Conservation (phyloP, 139 green algal species). For the Coccomyxa sp. region DNA sequence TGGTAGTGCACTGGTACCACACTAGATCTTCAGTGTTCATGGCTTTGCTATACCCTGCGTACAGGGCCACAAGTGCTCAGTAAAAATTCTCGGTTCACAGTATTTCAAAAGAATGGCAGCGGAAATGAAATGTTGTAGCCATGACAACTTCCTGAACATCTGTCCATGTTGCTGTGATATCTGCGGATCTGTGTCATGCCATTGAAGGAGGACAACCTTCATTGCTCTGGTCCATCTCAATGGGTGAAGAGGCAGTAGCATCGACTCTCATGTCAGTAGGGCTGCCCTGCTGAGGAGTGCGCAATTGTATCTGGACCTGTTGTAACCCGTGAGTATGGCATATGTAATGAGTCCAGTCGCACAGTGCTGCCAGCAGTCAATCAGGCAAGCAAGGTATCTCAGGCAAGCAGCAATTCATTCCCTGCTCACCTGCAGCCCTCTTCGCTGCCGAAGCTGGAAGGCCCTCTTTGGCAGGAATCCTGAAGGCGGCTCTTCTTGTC, state of each 20-base stretch:
- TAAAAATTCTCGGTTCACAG: background rate
- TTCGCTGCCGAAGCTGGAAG: conserved; percentile 11
- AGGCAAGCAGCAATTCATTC: background rate
- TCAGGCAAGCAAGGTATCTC: background rate
- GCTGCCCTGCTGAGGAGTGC: background rate
- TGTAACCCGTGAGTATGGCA: background rate
- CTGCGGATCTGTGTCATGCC: too few species aligned
- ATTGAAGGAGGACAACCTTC: too few species aligned
- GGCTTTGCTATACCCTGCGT: background rate
- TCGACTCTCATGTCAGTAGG: too few species aligned
- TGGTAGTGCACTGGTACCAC: conserved; percentile 12
- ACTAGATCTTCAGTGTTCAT: background rate
- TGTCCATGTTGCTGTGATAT: background rate
- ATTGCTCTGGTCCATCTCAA: too few species aligned
- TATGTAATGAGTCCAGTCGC: background rate
- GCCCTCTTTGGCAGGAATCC: conserved; percentile 5
- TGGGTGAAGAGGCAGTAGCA: too few species aligned
- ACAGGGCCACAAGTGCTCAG: background rate
- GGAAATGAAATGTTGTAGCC: background rate
- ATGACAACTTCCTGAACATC: background rate
- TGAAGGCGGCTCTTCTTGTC: background rate
- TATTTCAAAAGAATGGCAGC: background rate
- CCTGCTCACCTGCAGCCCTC: conserved; percentile 5
- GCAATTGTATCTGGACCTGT: background rate
- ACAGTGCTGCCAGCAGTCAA: background rate